Evolutionary conservation across 2,329 filamentous ascomycete genomes (phyloP), one percentile per base, ranked within the genome.

Genomic region (Akanthomyces uredinophilus): DNA sequence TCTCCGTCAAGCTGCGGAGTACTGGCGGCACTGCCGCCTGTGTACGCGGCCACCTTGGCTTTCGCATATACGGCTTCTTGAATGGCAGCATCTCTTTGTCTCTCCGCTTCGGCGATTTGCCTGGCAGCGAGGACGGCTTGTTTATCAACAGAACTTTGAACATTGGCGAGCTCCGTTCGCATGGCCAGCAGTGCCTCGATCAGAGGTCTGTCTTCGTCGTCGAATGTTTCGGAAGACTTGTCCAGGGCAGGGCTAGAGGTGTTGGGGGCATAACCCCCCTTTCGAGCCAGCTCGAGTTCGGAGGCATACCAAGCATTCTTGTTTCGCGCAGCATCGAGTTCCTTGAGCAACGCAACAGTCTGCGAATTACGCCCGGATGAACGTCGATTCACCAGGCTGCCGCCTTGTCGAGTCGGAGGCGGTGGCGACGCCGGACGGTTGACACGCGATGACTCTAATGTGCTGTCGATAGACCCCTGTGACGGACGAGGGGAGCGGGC

Each of bases 231-330:
- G 3, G 88, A 82, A 0, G 84, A 82, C 64, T 89, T 87, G 67
- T 98, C 94, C 27, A 96, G 79, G 0, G 87, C 81, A 16, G 91
- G 87, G 70, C 85, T 90, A 29, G 87, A 86, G 3, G 86, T 79
- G 65, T 85, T 92, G 18, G 91, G 84, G 7, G 86, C 83, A 70
- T 98, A 99, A 5, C 95, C 95, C 46, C 91, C 86, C 75, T 96
- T 96, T 55, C 90, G 87, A 7, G 95, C 96, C 65, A 99, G 80
- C 63, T 96, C 92, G 51, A 99, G 81, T 75, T 99, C 95, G 0
- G 94, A 97, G 8, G 92, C 92, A 74, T 96, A 97, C 95, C 95
- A 99, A 0, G 94, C 94, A 75, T 96, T 98, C 57, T 90, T 86
- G 70, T 89, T 95, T 69, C 91, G 91, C 4, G 88, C 84, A 10